Evolutionary conservation across 164 flowering plant genomes (phyloP), one percentile per base, ranked within the genome.

Genomic region (Chimonanthus salicifolius): DNA sequence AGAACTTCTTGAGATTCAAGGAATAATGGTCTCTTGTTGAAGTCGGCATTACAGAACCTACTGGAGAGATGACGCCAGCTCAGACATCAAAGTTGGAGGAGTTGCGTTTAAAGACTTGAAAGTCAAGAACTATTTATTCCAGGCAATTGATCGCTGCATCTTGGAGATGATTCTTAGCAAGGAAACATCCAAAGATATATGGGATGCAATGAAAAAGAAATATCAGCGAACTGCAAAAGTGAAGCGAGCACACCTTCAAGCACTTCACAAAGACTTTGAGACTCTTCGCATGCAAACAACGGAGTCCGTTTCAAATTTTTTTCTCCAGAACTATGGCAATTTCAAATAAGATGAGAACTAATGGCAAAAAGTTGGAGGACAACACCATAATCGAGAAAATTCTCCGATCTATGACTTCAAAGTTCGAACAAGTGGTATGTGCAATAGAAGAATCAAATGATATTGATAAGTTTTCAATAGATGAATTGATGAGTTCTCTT

Each of bases 311-410:
- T 51, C 2, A 20, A 43, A 74, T 8, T 74, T 70, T 46, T 71
- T 74, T 33, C 46, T 51, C 3, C 48, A 33, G 58, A 5, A 51
- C 44, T 0, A 67, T 78, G 72, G 13, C 62, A 6, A 48, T 65
- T n/a, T 49, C 21, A 33, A 78, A 74, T 16, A 71, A 78, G 16
- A 70, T 78, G 74, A 21, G 68, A n/a, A 21, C 11, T 5, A n/a
- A 66, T 60, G 68, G 74, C 0, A 65, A 74, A 18, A 66, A 16
- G 49, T 62, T 69, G 66, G 62, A n/a, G 1, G 73, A 77, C 21
- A 48, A 73, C 7, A 21, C 47, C 4, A 69, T 73, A 10, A 33
- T 73, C 9, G 58, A 69, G 51, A 72, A 72, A 62, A 67, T 77
- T 15, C 49, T 77, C 6, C n/a, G 69, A 10, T 58, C 72, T 2